Base-by-base conservation (phyloP, 2,329 filamentous ascomycete genomes). In the Nemania sp. region DNA sequence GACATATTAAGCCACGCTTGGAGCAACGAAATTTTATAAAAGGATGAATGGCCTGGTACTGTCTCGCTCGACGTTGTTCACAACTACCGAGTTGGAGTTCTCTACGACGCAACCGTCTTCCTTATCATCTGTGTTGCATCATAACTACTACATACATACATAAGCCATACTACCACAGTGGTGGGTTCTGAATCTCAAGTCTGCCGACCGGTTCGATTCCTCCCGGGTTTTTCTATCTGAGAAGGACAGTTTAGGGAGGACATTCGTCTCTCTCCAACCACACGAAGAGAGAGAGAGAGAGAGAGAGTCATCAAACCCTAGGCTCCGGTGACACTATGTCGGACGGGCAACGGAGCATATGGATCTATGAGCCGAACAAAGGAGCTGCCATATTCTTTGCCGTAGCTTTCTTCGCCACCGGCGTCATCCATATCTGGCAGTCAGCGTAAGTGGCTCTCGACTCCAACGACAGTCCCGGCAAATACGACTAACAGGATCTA, bases 331-430 rank as follows among this genome's bases (percentile, higher is more conserved):
- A 25, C 54, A 56, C 7, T 21, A 74, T 75, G 74, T 63, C 69
- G 42, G 64, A 75, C 65, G 76, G 74, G 9, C 64, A 69, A 39
- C 72, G 73, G 0, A 82, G 78, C 59, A 73, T 77, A 37, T 83
- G 75, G 73, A 77, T 80, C 67, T 81, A 79, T 59, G 77, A 76
- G 9, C 78, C 80, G 0, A 81, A 81, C 58, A 79, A 79, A 65
- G 78, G 76, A 1, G 81, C 79, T 0, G 75, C 80, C 2, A 71
- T 81, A 34, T 80, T 82, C 72, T 82, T 82, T 61, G 71, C 76
- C 9, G 48, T 78, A 4, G 75, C 74, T 2, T 82, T 79, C 65
- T 64, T 74, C 3, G 59, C 68, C 1, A 78, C 78, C 1, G 74
- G 76, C 4, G 50, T 68, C 1, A 66, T 74, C 18, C 80, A 82